Conservation (phyloP, 2,329 filamentous ascomycete species). For the Ilyonectria mors-panacis region DNA sequence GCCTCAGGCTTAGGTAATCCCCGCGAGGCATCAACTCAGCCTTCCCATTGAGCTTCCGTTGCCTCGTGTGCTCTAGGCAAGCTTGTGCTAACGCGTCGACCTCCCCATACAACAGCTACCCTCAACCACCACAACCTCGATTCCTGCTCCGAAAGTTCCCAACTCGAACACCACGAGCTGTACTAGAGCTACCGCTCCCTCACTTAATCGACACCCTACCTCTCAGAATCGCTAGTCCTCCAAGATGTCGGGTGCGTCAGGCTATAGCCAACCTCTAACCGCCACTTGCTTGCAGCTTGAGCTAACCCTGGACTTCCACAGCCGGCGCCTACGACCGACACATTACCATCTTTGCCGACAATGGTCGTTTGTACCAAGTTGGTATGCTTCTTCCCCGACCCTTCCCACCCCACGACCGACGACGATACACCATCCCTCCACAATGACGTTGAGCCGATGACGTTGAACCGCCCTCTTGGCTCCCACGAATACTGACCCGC, state of each 20-base stretch:
- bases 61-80: conserved; percentile 60
- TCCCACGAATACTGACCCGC: conserved; percentile 42
- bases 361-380: conserved; percentile 99
- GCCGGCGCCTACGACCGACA: conserved; percentile 94
- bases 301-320: conserved; percentile 49
- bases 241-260: conserved; percentile 68
- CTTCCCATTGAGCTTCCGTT: conserved; percentile 52
- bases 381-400: conserved; percentile 71
- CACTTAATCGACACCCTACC: conserved; percentile 20
- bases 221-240: conserved; percentile 43
- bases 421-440: conserved; percentile 34
- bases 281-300: conserved; percentile 32
- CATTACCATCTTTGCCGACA: conserved; percentile 99
- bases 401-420: conserved; percentile 18
- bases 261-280: conserved; percentile 33
- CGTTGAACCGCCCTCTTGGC: conserved; percentile 11
- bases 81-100: conserved; percentile 63
- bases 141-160: conserved; percentile 24
- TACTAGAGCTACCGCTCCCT: conserved; percentile 32
- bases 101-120: conserved; percentile 47
- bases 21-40: conserved; percentile 52
- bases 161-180: conserved; percentile 26
- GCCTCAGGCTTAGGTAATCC: conserved; percentile 52
- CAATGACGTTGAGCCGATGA: conserved; percentile 34
- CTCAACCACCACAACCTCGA: conserved; percentile 38